Base-by-base conservation (phyloP, 257 asterid genomes). In the Nicotiana attenuata region DNA sequence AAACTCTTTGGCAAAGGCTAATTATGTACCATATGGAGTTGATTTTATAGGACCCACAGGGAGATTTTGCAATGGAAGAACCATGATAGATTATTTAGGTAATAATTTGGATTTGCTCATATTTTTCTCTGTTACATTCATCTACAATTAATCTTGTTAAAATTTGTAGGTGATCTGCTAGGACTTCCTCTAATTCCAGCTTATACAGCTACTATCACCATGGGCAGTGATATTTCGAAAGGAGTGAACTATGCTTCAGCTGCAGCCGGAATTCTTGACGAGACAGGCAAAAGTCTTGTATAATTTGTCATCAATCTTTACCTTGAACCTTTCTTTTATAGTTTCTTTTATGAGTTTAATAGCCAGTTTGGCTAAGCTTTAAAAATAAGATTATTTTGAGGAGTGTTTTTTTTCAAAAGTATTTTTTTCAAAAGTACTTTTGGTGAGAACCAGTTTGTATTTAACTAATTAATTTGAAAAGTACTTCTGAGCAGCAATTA, bases 171-270 rank as follows among this genome's bases (percentile, higher is more conserved):
- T 29, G 92, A 90, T 5, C 19, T 89, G 63, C 5, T 89, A 80
- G 92, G 78, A 50, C 57, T 89, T 81, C 92, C 93, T 0, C 26
- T 78, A 65, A 77, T 90, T 80, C 97, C 92, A 16, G 87, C 97
- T 7, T 93, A 88, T 81, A 69, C 90, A 53, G 81, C 84, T 83
- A 87, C 88, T 33, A 66, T 63, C 5, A 84, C 91, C 7, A 78
- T 84, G 0, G 89, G 82, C 26, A 45, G n/a, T 24, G 85, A 85
- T 55, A 78, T 90, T 81, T 77, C 87, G 5, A 86, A 77, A 35
- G 97, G 97, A 71, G 90, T 93, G 56, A 93, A 93, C 60, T 93
- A 92, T 78, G 97, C 97, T 63, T 93, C 97, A 3, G 97, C 97
- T 29, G 97, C 91, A 7, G 97, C 92, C 11, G 95, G 97, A 29